phyloP scores from a whole-genome alignment of 129 eudicot genomes.

The Cynara cardunculus region DNA sequence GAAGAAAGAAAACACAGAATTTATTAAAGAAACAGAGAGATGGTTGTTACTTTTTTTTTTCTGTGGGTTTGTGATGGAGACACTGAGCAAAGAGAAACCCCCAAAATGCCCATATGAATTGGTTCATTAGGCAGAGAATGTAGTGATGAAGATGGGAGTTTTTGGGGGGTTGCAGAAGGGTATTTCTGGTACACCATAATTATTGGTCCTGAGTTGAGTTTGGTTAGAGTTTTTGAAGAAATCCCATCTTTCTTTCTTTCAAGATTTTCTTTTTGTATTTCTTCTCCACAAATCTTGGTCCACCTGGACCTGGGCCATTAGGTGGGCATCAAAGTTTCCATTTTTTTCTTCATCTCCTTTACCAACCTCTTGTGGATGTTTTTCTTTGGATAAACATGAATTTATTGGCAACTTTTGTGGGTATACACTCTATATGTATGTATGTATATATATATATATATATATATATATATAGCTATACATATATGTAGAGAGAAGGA shows the following conservation, averaged over 20 bases:
- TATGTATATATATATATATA: too few species aligned
- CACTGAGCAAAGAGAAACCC: conserved; percentile 46
- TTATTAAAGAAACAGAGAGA: conserved; percentile 3
- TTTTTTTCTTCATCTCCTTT: neutral
- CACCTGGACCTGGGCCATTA: conserved; percentile 5
- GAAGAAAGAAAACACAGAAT: conserved; percentile 9
- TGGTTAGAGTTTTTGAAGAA: conserved; percentile 13
- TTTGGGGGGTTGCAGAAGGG: conserved; percentile 51
- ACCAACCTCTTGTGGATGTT: neutral
- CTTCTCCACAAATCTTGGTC: conserved; percentile 8
- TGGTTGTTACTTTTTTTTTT: conserved; percentile 38
- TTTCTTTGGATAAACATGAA: neutral
- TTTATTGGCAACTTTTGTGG: neutral
- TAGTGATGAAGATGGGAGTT: conserved; percentile 58
- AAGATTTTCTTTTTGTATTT: neutral
- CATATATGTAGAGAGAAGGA: neutral
- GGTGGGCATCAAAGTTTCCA: neutral
- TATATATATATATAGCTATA: neutral
- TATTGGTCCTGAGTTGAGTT: conserved; percentile 2
- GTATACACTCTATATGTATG: neutral
- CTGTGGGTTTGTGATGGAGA: conserved; percentile 26
- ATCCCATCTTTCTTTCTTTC: neutral
- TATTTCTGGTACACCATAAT: conserved; percentile 11
- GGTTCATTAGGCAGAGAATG: conserved; percentile 36
- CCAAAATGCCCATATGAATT: conserved; percentile 57